phyloP scores from a whole-genome alignment of 495 filamentous ascomycete species.

The Tuber umbilicatum region DNA sequence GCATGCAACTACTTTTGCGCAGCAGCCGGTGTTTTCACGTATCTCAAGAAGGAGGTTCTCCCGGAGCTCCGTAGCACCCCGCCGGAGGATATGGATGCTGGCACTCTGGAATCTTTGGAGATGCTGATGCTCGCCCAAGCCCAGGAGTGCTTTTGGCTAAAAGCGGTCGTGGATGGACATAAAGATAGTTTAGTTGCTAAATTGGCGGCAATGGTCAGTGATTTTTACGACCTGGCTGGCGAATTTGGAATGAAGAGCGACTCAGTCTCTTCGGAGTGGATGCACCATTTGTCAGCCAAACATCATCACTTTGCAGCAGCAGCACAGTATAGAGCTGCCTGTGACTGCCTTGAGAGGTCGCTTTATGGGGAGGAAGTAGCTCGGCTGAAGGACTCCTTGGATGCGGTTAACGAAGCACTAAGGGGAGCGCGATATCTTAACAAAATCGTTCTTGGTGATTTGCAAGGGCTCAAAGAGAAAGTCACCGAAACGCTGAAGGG shows the following conservation, averaged over 20 bases:
- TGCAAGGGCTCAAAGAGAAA: constrained; percentile 73
- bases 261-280: constrained; percentile 88
- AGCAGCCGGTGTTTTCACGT: constrained; percentile 72
- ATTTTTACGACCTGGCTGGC: constrained; percentile 77
- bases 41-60: constrained; percentile 71
- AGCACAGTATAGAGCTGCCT: constrained; percentile 87
- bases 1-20: constrained; percentile 90
- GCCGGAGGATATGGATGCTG: constrained; percentile 91
- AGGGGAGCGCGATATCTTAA: constrained; percentile 82
- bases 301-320: constrained; percentile 96
- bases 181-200: constrained; percentile 88
- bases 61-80: constrained; percentile 79
- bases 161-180: constrained; percentile 87
- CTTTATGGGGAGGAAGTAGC: constrained; percentile 97
- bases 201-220: constrained; percentile 83
- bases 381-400: constrained; percentile 68
- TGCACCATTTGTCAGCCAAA: constrained; percentile 95
- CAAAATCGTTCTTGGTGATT: constrained; percentile 71
- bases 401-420: constrained; percentile 77
- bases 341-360: constrained; percentile 85
- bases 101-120: constrained; percentile 75
- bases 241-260: constrained; percentile 83
- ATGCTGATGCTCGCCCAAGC: constrained; percentile 82
- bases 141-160: constrained; percentile 97
- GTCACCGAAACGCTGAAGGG: constrained; percentile 82